Evolutionary conservation across 768 basidiomycete species (phyloP).

Genomic region (Russula earlei): DNA sequence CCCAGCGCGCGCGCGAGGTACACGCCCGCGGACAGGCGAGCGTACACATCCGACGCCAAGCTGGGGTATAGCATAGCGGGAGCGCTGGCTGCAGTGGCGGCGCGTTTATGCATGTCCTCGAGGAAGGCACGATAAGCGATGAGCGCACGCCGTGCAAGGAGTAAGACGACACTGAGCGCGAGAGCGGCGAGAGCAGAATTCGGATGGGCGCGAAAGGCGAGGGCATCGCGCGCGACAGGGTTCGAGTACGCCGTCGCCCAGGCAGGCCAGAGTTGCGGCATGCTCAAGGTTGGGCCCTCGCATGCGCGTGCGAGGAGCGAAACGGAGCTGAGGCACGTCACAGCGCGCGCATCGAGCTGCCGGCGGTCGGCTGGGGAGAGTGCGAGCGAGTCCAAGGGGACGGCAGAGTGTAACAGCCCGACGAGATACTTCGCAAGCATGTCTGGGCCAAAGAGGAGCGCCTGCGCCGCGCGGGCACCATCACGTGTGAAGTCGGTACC

Average conservation of each 20-base stretch:
- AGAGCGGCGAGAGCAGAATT: background rate
- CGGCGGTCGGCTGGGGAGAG: background rate
- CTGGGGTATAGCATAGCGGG: background rate
- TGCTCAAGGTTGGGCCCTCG: background rate
- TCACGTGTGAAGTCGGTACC: background rate
- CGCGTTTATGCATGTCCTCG: background rate
- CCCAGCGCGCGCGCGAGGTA: background rate
- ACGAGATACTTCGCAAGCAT: constrained; percentile 5
- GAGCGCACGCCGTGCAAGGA: constrained; percentile 10
- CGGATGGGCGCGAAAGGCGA: background rate
- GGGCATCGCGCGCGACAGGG: background rate
- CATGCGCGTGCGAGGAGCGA: constrained; percentile 2
- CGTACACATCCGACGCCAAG: background rate
- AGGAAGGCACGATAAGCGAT: constrained; percentile 5
- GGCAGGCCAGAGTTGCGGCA: background rate
- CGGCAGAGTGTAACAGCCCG: background rate
- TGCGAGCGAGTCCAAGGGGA: background rate
- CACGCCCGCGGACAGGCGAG: background rate
- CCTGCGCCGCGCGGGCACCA: background rate
- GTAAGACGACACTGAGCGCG: background rate
- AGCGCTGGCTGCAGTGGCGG: rapidly evolving
- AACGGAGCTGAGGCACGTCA: background rate
- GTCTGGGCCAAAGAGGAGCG: constrained; percentile 4
- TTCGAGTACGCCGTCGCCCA: constrained; percentile 6
- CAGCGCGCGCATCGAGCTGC: constrained; percentile 1